phyloP scores from a whole-genome alignment of 148 eudicot genomes.

The Nepenthes mirabilis region DNA sequence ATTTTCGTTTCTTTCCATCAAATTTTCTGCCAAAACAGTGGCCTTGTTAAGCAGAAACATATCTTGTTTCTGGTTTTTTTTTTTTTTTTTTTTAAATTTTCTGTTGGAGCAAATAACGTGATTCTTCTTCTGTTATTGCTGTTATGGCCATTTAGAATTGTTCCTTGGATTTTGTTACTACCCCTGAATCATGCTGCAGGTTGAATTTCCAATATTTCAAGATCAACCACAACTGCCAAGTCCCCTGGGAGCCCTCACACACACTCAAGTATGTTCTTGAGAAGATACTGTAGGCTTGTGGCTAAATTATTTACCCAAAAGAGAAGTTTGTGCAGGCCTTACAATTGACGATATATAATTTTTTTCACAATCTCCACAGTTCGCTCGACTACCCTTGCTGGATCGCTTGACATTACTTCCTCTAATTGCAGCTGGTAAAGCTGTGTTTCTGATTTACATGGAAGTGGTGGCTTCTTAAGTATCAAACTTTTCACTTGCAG shows the following conservation, averaged over 20 bases:
- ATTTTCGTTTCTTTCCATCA: no score
- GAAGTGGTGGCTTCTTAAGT: no score
- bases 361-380: conserved; percentile 24
- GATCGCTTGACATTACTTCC: conserved; percentile 56
- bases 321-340: neutral
- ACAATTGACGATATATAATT: neutral
- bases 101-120: no score
- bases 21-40: no score
- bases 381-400: conserved; percentile 37
- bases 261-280: conserved; percentile 34
- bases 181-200: conserved; percentile 23
- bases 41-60: no score
- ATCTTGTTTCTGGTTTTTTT: no score
- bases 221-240: conserved; percentile 47
- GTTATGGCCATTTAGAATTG: no score
- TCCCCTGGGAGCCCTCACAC: conserved; percentile 50
- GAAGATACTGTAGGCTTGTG: neutral
- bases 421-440: conserved; percentile 52
- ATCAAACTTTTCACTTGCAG: no score
- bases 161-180: no score
- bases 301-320: neutral
- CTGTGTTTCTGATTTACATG: no score
- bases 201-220: conserved; percentile 55
- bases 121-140: no score
- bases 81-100: no score